Evolutionary conservation across 2,329 filamentous ascomycete genomes (phyloP), one percentile per base, ranked within the genome.

Genomic region (Cercospora zeae-maydis): DNA sequence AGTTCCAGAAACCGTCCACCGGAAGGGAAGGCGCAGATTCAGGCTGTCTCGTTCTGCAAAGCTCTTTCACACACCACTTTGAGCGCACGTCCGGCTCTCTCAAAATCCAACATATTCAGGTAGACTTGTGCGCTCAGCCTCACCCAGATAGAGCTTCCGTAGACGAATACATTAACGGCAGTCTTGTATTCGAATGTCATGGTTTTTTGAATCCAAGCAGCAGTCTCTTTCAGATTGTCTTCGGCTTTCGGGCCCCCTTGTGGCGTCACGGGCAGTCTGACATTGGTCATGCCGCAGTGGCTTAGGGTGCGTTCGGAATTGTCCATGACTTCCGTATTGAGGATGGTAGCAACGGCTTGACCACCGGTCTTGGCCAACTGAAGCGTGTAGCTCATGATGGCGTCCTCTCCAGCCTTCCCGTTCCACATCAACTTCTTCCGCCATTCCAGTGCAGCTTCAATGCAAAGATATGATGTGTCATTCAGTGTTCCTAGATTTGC

Each of bases 91-190:
- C 63, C 63, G 45, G 61, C 63, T 55, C 36, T 19, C 74, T 88
- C 84, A 72, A 93, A 96, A 75, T 96, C 92, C 10, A 81, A 81
- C 67, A 88, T 73, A 31, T 91, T 91, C 19, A 96, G 77, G 73
- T 93, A 97, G 0, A 93, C 83, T 80, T 96, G 92, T 9, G 85
- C 91, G 73, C 89, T 92, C 49, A 96, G 71, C 53, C 93, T 80
- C 0, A 82, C 80, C 89, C 89, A 96, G 73, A 87, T 83, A 55
- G 80, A 80, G 0, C 82, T 82, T 0, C 77, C 80, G 67, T 92
- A 86, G 7, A 81, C 75, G 62, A 85, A 86, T 3, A 89, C 71
- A 0, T 87, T 81, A 55, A 93, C 76, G 70, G 90, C 92, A 0
- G 91, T 93, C 59, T 86, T 82, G 83, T 87, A 93, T n/a, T 83